These are phyloP conservation scores for Kuraishia piskuri DNA, from an alignment of 805 yeast species.

Conservation along the genomic window DNA sequence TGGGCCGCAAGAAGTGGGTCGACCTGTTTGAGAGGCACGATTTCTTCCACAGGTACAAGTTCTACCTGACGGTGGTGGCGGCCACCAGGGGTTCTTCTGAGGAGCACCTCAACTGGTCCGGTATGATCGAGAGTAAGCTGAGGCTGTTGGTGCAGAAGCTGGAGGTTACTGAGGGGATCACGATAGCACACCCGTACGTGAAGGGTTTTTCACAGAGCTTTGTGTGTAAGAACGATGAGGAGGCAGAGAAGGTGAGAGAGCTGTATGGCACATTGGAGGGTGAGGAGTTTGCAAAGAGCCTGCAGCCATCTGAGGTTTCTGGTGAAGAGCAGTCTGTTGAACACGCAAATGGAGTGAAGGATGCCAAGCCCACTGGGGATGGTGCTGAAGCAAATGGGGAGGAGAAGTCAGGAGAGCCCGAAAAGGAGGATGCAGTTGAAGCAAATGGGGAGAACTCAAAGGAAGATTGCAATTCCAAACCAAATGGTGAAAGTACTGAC, in stretches of 20 bases:
- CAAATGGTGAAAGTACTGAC: neutral
- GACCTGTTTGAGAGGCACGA: slow-evolving; percentile 72
- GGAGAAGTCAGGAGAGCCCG: slow-evolving; percentile 5
- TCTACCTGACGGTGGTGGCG: slow-evolving; percentile 76
- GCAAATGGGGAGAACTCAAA: slow-evolving; percentile 13
- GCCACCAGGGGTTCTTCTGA: slow-evolving; percentile 67
- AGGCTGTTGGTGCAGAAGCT: slow-evolving; percentile 77
- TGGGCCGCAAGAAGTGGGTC: slow-evolving; percentile 62
- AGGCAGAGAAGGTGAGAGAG: slow-evolving; percentile 18
- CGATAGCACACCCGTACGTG: slow-evolving; percentile 83
- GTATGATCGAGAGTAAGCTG: slow-evolving; percentile 83
- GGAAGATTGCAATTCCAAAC: slow-evolving; percentile 5
- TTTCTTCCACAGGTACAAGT: slow-evolving; percentile 77
- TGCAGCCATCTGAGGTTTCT: too few species aligned
- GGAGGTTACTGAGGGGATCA: slow-evolving; percentile 68
- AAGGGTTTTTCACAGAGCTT: slow-evolving; percentile 59
- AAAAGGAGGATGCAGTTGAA: slow-evolving; percentile 13
- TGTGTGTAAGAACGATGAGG: slow-evolving; percentile 33
- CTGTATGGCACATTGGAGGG: slow-evolving; percentile 51
- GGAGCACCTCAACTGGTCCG: slow-evolving; percentile 86
- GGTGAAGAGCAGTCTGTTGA: slow-evolving; percentile 23
- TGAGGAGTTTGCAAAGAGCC: slow-evolving; percentile 32
- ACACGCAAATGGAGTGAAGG: slow-evolving; percentile 21
- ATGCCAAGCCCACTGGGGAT: slow-evolving; percentile 17
- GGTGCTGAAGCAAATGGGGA: slow-evolving; percentile 17